Conservation (phyloP, 441 rosid genomes). For the Eutrema salsugineum region DNA sequence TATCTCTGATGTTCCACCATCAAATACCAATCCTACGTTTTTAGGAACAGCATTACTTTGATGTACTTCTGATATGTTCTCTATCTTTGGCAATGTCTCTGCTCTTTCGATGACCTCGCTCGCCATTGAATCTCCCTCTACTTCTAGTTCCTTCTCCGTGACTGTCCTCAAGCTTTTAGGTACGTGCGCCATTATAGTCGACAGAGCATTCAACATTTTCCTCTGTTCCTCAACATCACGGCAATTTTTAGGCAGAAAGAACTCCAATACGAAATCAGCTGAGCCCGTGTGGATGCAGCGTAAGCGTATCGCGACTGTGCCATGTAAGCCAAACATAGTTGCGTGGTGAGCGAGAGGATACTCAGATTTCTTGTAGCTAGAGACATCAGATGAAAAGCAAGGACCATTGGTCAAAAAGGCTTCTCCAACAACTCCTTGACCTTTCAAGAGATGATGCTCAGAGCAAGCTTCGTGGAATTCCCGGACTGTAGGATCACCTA, state of each 20-base stretch:
- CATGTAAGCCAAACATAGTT: conserved; percentile 68
- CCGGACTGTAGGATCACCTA: conserved; percentile 48
- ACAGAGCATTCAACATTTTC: conserved; percentile 68
- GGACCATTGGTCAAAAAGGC: conserved; percentile 84
- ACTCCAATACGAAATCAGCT: conserved; percentile 85
- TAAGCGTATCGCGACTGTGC: conserved; percentile 83
- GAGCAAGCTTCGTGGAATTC: conserved; percentile 88
- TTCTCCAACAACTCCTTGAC: conserved; percentile 83
- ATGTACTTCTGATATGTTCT: conserved; percentile 28
- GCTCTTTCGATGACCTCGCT: conserved; percentile 35
- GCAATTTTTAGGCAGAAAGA: conserved; percentile 76
- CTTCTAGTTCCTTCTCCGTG: conserved; percentile 65
- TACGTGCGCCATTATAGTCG: conserved; percentile 59
- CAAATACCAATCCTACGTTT: conserved; percentile 14
- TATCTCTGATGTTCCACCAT: conserved; percentile 22
- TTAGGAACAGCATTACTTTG: conserved; percentile 29
- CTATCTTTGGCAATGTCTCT: conserved; percentile 28
- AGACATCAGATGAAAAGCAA: conserved; percentile 77
- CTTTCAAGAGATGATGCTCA: conserved; percentile 88
- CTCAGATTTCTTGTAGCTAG: conserved; percentile 55
- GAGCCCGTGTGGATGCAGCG: conserved; percentile 62
- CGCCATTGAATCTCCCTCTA: conserved; percentile 36
- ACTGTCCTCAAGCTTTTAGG: conserved; percentile 68
- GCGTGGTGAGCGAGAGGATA: conserved; percentile 96
- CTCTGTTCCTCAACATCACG: conserved; percentile 54